Base-by-base conservation (phyloP, 805 yeast species). In the Candida cerambycidarum region DNA sequence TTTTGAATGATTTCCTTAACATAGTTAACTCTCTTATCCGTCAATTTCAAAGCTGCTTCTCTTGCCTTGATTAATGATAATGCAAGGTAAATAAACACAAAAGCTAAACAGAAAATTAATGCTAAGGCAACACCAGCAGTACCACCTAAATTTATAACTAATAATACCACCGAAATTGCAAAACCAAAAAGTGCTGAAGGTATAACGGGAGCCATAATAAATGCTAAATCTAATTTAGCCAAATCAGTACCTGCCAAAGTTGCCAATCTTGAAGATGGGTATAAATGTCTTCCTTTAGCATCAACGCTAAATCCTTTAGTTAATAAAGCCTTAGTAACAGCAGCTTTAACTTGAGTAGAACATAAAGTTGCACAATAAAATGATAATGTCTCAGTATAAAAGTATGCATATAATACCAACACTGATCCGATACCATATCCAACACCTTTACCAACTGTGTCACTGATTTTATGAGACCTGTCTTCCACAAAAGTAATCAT, bases 171-270 rank as follows among this genome's bases (percentile, higher is more conserved):
- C 15, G 85, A 79, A 11, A 85, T 67, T 15, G 84, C 74, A 46
- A 86, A 78, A 3, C 73, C 73, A 37, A 85, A 59, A 1, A 85
- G 73, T 4, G 83, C 67, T 0, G 90, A 89, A 55, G 85, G 76
- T 11, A 82, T 56, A 54, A 81, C 78, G 5, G 85, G 84, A 52
- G 80, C 78, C 47, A 80, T 82, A 2, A 76, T 76, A 11, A 82
- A 59, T 4, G 89, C 87, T 48, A 85, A 71, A 59, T 87, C 95
- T 23, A 89, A 73, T 55, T 95, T 79, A 12, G 90, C 76, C 25
- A 88, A 67, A 58, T 89, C 97, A 2, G 95, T 80, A 47, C 93
- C 85, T 55, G 87, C 75, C 56, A 87, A 61, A 6, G 89, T 79
- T 19, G 95, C 86, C 43, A 89, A 73, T 47, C 76, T 79, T 36